Base-by-base conservation (phyloP, 805 yeast species). In the Saturnispora gosingensis region DNA sequence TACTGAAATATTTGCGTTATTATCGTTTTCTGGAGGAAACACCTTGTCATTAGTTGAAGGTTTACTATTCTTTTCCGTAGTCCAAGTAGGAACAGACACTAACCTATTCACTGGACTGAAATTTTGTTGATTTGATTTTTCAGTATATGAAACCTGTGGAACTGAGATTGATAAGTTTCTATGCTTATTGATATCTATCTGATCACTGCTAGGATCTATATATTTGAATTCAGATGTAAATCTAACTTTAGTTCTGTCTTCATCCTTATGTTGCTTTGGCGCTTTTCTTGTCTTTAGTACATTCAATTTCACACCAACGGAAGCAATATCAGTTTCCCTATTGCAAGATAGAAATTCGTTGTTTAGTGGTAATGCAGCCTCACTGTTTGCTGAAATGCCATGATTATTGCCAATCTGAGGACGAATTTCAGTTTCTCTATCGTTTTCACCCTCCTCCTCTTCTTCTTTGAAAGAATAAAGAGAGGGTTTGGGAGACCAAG, bases 71-170 rank as follows among this genome's bases (percentile, higher is more conserved):
- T 38, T 15, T 18, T 38, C 42, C 48, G 3, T 63, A 59, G 28
- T 60, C 54, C 38, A 54, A 48, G 27, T 38, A 0, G 69, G 69
- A 6, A 63, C 56, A 5, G 68, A 62, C 3, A 57, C 68, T 9
- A 62, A 57, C 53, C 69, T 56, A 44, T 60, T 61, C 4, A 64
- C 60, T 1, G 68, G 68, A 42, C 54, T 59, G 5, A 65, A 60
- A 24, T 55, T 54, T n/a, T 55, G 35, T 16, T 42, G 13, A 20
- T 16, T 9, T 11, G 16, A 8, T 2, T 40, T 25, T 3, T n/a
- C 24, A 9, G 11, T 18, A 38, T 38, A 16, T 5, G 20, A n/a
- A 16, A 16, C 39, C 13, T 38, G 25, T 18, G 42, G 42, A 6
- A 20, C 25, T 9, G 42, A 18, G 9, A 27, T 49, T 5, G 43